Base-by-base conservation (phyloP, 2,329 filamentous ascomycete species). In the Calycina herbarum region DNA sequence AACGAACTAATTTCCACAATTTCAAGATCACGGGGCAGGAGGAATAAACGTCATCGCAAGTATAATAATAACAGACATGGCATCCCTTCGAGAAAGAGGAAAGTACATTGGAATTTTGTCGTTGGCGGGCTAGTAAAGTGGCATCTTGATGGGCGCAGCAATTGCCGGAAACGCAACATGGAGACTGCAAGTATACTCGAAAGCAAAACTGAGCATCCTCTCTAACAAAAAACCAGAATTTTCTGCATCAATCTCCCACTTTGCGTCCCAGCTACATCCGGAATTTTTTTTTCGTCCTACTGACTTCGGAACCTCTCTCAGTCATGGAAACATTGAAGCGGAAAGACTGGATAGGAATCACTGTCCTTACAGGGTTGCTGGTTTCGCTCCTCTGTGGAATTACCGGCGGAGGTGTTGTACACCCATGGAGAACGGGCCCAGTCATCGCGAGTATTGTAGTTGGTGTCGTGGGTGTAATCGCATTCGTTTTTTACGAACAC, bases 371-470 rank as follows among this genome's bases (percentile, higher is more conserved):
- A n/a, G 81, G 78, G 8, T 83, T 83, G n/a, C 78, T 82, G n/a
- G 86, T 85, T 0, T 82, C 81, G 40, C 83, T 89, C 70, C 75
- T 89, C 40, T 85, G 88, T 58, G 83, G 85, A 0, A 74, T 89
- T 4, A 86, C 85, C 0, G 87, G 85, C 79, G 89, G 87, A 10
- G 87, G 87, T 38, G 81, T 89, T 13, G 82, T 87, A 76, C 89
- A 89, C 73, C 72, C 81, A 0, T 91, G 88, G 88, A 74, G 77
- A 56, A 86, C 82, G 6, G 88, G 83, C 79, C 79, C 81, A 0
- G 87, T 86, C 0, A 77, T 91, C 3, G 80, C 86, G 0, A 87
- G 87, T 0, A 75, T 91, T 8, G 75, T 85, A 3, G 57, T 89
- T 15, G 86, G 87, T 1, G 72, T 76, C 0, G 71, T 78, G 0